Evolutionary conservation across 2,329 filamentous ascomycete species (phyloP).

Genomic region (Chaetomium sp.): DNA sequence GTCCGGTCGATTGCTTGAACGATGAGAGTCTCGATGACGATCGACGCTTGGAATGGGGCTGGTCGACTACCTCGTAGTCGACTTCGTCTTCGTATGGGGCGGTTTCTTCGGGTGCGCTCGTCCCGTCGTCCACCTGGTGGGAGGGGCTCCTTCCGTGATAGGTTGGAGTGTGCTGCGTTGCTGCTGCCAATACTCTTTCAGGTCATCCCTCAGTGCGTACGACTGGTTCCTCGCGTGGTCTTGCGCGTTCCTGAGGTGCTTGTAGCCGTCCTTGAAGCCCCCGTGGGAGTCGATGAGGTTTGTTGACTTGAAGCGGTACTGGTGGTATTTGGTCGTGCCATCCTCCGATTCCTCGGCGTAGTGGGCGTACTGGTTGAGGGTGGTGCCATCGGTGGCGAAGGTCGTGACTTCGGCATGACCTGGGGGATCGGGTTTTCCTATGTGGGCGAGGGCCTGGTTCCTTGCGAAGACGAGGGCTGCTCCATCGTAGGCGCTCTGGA

Average conservation of each 20-base stretch:
- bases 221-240: conserved; percentile 1
- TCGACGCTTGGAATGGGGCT: no score
- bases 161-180: no score
- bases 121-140: no score
- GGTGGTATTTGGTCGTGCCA: conserved; percentile 7
- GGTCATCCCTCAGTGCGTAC: not conserved
- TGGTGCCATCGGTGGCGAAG: conserved; percentile 11
- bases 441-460: conserved; percentile 6
- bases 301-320: conserved; percentile 1
- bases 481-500: conserved; percentile 9
- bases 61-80: no score
- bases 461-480: conserved; percentile 8
- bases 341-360: conserved; percentile 1
- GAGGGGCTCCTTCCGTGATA: no score
- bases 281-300: not conserved
- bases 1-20: no score
- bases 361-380: conserved; percentile 9
- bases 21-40: no score
- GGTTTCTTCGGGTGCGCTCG: no score
- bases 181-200: not conserved
- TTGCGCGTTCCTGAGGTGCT: not conserved
- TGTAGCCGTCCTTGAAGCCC: not conserved
- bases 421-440: conserved; percentile 1
- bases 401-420: conserved; percentile 4
- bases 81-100: no score